Conservation (phyloP, 179 eudicot species). For the Silene noctiflora region DNA sequence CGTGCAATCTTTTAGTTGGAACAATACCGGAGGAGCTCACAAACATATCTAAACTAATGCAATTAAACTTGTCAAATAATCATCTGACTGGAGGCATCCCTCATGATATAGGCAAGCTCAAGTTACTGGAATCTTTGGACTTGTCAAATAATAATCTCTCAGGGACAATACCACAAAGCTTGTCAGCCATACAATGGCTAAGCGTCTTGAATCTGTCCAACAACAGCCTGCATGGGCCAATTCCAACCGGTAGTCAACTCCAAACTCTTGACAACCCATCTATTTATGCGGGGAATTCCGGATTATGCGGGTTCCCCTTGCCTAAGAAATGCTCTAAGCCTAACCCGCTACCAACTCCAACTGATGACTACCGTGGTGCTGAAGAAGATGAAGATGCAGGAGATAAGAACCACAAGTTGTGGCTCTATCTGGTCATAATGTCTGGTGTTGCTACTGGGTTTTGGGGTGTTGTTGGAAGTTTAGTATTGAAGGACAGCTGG, state of each 20-base stretch:
- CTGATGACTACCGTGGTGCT: not conserved
- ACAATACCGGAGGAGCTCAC: slow-evolving; percentile 11
- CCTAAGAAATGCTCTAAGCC: not conserved
- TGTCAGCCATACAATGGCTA: not conserved
- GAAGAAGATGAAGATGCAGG: not conserved
- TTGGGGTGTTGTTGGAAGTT: slow-evolving; percentile 7
- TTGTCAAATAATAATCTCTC: slow-evolving; percentile 15
- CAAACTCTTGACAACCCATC: slow-evolving; percentile 14
- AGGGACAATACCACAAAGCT: slow-evolving; percentile 17
- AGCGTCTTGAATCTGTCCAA: slow-evolving; percentile 5
- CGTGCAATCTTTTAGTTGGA: slow-evolving; percentile 12
- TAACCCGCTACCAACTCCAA: not conserved
- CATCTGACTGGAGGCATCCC: slow-evolving; percentile 16
- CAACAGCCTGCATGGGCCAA: slow-evolving; percentile 9
- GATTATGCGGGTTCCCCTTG: slow-evolving; percentile 7
- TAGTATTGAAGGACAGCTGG: slow-evolving; percentile 7
- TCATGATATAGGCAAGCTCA: slow-evolving; percentile 1
- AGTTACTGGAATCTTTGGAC: slow-evolving; percentile 5
- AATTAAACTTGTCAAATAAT: slow-evolving; percentile 10
- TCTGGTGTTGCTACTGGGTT: slow-evolving; percentile 1
- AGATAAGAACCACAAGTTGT: not conserved
- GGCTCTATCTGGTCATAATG: slow-evolving; percentile 10
- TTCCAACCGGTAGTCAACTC: slow-evolving; percentile 13
- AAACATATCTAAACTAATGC: slow-evolving; percentile 3
- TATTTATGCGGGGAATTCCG: not conserved